A percentile compares a stretch with the other conserved stretches of the same genome.
Conservation (phyloP, 2,329 filamentous ascomycete genomes). For the Botrytis squamosa region DNA sequence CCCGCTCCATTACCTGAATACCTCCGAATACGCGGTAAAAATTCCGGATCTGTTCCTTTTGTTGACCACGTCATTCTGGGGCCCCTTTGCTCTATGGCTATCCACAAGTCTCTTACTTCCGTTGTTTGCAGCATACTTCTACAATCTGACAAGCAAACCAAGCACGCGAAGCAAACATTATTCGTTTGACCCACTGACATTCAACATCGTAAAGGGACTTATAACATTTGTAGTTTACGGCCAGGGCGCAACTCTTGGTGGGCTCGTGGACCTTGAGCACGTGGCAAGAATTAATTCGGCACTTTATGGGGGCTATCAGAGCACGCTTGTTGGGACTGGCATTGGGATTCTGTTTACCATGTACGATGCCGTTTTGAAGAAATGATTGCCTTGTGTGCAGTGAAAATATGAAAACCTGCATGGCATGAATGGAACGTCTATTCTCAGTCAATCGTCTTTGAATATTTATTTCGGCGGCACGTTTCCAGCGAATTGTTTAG, state of each 20-base stretch:
- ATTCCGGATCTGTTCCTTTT: constrained; percentile 80
- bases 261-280: constrained; percentile 58
- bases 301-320: constrained; percentile 70
- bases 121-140: constrained; percentile 75
- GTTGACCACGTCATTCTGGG: constrained; percentile 79
- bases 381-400: constrained; percentile 44
- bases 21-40: constrained; percentile 59
- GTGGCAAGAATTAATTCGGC: constrained; percentile 63
- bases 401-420: neutral
- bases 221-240: constrained; percentile 78
- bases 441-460: neutral
- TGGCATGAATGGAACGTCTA: neutral
- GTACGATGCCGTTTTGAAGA: constrained; percentile 76
- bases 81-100: constrained; percentile 73
- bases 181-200: constrained; percentile 79
- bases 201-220: constrained; percentile 84
- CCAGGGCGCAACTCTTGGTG: constrained; percentile 61
- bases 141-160: constrained; percentile 72
- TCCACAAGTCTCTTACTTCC: constrained; percentile 71
- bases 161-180: constrained; percentile 47
- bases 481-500: neutral
- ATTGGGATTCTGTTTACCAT: constrained; percentile 68
- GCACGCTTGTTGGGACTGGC: constrained; percentile 64
- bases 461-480: neutral
- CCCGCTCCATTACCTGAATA: constrained; percentile 54